Base-by-base conservation (phyloP, 2,329 filamentous ascomycete genomes). In the Fusarium equiseti region DNA sequence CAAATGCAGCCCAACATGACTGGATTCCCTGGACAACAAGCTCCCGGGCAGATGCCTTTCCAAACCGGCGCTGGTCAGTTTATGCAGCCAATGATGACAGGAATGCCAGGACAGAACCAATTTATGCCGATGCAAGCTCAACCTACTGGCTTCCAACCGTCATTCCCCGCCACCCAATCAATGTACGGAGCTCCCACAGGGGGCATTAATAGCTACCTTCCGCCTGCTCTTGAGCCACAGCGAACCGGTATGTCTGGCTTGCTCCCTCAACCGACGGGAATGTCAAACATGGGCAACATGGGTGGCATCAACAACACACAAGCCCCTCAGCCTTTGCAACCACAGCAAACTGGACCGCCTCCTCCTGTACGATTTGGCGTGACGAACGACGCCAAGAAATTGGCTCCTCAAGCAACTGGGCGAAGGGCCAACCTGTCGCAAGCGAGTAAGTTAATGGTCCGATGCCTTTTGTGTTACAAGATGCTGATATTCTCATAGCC, bases 301-400 rank as follows among this genome's bases (percentile, higher is more conserved):
- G 86, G 86, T 63, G 85, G 85, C 3, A 86, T 87, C 74, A 81
- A 82, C 50, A 70, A 68, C 78, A 82, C 80, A 68, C 79, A 70
- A 52, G 78, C 79, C 70, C 82, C 82, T 70, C 87, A 85, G 20
- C 78, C 82, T 57, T 74, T 85, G 70, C 78, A 83, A 71, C 81
- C 84, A 48, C 81, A 86, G 68, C 81, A 84, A 72, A 89, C 84
- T 40, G 86, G 84, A 2, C 96, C 96, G 9, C 86, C 95, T 22
- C 96, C 96, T 48, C 90, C 94, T 26, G 91, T 99, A 20, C 89
- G 94, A 64, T 99, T 99, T 79, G 96, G 96, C 42, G 90, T 97
- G 38, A 86, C 88, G 61, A 84, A 86, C 29, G 89, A 90, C 51
- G 84, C 89, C 31, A 94, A 94, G 81, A 96, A 92, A 80, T 83